These are phyloP conservation scores for Sideroxylon spinosum DNA, from an alignment of 179 eudicot species.

Conservation along the genomic window DNA sequence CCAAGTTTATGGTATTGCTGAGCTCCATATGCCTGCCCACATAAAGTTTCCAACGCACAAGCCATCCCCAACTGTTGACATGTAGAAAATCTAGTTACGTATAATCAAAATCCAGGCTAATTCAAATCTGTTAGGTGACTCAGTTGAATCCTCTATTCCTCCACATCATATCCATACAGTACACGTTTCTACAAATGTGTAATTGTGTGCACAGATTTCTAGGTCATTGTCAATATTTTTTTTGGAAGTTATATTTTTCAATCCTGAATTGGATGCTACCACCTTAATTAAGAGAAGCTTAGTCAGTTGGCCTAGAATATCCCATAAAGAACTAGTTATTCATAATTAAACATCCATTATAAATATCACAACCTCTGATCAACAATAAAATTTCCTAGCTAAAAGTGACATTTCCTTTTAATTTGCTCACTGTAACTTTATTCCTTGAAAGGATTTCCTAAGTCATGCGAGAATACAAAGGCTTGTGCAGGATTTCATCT, in stretches of 20 bases:
- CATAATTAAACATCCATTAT: not conserved
- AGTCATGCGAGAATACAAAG: too few species aligned
- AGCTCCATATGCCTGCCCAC: constrained; percentile 57
- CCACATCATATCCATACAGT: not conserved
- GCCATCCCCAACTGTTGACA: constrained; percentile 42
- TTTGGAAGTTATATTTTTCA: not conserved
- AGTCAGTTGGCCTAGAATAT: not conserved
- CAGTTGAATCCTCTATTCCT: not conserved
- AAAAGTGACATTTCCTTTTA: not conserved
- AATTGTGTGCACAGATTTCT: not conserved
- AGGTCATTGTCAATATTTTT: not conserved
- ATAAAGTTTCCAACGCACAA: constrained; percentile 43
- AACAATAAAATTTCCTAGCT: not conserved
- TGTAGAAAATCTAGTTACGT: not conserved
- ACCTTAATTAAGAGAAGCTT: not conserved
- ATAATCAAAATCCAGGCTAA: not conserved
- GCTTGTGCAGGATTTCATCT: not conserved
- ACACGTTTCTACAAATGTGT: not conserved
- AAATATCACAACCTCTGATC: not conserved
- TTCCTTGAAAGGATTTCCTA: too few species aligned
- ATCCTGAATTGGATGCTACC: not conserved
- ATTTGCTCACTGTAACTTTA: too few species aligned
- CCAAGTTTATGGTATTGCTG: constrained; percentile 44
- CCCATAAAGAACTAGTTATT: too few species aligned
- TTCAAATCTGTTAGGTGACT: not conserved